A percentile compares a stretch with the other conserved stretches of the same genome.
These are phyloP conservation scores for Adansonia gregorii DNA, from an alignment of 441 rosid species.

Conservation along the genomic window DNA sequence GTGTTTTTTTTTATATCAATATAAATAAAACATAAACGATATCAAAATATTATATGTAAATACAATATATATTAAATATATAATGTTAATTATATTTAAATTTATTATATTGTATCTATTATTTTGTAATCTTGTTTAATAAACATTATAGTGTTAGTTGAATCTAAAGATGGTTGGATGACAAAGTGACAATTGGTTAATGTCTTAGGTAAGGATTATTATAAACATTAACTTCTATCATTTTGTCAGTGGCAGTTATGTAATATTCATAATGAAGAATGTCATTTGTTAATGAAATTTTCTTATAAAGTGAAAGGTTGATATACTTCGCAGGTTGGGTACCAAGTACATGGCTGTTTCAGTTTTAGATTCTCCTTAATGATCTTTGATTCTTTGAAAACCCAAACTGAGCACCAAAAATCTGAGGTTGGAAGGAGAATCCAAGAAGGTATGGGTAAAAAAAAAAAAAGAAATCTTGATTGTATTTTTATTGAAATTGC, in stretches of 20 bases:
- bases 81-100: too few relatives aligned
- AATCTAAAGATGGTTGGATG: slow-evolving; percentile 12
- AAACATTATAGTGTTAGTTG: background rate
- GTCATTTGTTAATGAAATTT: slow-evolving; percentile 18
- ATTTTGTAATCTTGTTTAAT: too few relatives aligned
- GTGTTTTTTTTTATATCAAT: too few relatives aligned
- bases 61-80: too few relatives aligned
- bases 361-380: background rate
- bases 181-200: background rate
- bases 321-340: background rate
- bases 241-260: slow-evolving; percentile 33
- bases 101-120: too few relatives aligned
- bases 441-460: slow-evolving; percentile 24
- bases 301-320: slow-evolving; percentile 24
- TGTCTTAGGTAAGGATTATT: background rate
- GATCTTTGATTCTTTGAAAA: slow-evolving; percentile 6
- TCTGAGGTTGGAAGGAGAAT: slow-evolving; percentile 18
- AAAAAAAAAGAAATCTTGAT: background rate
- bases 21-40: too few relatives aligned
- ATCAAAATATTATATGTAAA: too few relatives aligned
- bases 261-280: background rate
- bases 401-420: slow-evolving; percentile 17
- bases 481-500: background rate
- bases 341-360: background rate
- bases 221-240: background rate